Conservation (phyloP, 78 protist genomes). For the Emiliania huxleyi region DNA sequence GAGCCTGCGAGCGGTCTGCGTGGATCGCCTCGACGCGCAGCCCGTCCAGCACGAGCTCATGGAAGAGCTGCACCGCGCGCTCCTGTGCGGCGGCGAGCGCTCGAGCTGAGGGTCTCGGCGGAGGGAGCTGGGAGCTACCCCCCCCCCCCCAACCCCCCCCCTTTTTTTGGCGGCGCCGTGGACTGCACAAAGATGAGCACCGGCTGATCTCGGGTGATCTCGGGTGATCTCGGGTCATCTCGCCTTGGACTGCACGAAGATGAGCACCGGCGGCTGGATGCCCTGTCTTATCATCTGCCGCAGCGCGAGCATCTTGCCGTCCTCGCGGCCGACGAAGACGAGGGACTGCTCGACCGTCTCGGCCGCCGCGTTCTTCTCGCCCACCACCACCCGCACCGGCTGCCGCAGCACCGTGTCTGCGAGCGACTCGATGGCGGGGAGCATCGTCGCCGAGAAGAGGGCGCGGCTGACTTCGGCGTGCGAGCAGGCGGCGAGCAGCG, state of each 20-base stretch:
- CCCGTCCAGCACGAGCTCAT: constrained; percentile 71
- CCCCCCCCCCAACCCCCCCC: too few relatives aligned
- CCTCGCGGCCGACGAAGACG: constrained; percentile 82
- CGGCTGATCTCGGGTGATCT: too few relatives aligned
- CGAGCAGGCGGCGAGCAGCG: constrained; percentile 20
- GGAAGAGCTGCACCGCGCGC: constrained; percentile 81
- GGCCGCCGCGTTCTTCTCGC: constrained; percentile 67
- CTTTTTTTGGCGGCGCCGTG: too few relatives aligned
- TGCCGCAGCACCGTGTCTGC: constrained; percentile 94
- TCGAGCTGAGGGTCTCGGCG: too few relatives aligned
- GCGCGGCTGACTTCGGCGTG: constrained; percentile 81
- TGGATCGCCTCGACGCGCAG: constrained; percentile 68
- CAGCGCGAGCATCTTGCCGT: constrained; percentile 88
- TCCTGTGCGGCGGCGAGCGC: constrained; percentile 41
- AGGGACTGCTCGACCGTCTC: constrained; percentile 77
- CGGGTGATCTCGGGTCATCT: too few relatives aligned
- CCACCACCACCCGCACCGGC: constrained; percentile 73
- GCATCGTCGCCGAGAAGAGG: constrained; percentile 98
- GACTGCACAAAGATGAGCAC: too few relatives aligned
- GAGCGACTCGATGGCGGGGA: constrained; percentile 88
- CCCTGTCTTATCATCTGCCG: constrained; percentile 82
- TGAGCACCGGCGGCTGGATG: constrained; percentile 86
- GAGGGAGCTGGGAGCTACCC: too few relatives aligned
- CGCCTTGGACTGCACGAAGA: constrained; percentile 90
- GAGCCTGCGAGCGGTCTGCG: constrained; percentile 48